phyloP scores from a whole-genome alignment of 805 yeast species.

The Tetrapisispora arboricola region DNA sequence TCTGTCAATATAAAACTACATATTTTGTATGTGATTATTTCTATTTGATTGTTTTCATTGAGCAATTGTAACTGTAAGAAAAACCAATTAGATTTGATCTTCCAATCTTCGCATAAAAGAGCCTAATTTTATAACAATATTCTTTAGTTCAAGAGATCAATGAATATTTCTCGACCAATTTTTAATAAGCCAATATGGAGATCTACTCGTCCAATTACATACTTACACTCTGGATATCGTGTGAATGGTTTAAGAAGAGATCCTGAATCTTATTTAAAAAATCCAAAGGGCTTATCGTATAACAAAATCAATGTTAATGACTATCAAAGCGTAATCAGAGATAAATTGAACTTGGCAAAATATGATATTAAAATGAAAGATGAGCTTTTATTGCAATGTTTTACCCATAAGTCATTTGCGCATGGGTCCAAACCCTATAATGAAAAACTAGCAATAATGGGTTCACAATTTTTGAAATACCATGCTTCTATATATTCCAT shows the following conservation, averaged over 20 bases:
- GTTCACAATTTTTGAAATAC: conserved; percentile 48
- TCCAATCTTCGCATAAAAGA: not conserved
- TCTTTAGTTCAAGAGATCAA: not conserved
- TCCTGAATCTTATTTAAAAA: conserved; percentile 45
- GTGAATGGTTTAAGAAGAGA: conserved; percentile 65
- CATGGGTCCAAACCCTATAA: conserved; percentile 85
- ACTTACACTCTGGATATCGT: conserved; percentile 39
- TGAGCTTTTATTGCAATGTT: conserved; percentile 57
- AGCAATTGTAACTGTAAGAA: too few relatives aligned
- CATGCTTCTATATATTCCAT: conserved; percentile 28
- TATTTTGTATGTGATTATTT: too few relatives aligned
- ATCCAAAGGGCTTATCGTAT: conserved; percentile 44
- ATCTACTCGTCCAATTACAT: conserved; percentile 27
- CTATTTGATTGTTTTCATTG: not conserved
- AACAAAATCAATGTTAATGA: conserved; percentile 39
- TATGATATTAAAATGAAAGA: conserved; percentile 40
- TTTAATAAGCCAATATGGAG: not conserved
- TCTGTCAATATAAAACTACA: too few relatives aligned
- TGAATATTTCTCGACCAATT: not conserved
- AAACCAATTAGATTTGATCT: too few relatives aligned
- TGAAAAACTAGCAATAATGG: conserved; percentile 71
- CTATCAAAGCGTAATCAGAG: conserved; percentile 27
- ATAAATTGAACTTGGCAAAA: conserved; percentile 15
- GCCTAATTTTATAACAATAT: not conserved
- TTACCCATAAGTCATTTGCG: conserved; percentile 92